Conservation (phyloP, 2,329 filamentous ascomycete species). For the Laburnicola sp. region DNA sequence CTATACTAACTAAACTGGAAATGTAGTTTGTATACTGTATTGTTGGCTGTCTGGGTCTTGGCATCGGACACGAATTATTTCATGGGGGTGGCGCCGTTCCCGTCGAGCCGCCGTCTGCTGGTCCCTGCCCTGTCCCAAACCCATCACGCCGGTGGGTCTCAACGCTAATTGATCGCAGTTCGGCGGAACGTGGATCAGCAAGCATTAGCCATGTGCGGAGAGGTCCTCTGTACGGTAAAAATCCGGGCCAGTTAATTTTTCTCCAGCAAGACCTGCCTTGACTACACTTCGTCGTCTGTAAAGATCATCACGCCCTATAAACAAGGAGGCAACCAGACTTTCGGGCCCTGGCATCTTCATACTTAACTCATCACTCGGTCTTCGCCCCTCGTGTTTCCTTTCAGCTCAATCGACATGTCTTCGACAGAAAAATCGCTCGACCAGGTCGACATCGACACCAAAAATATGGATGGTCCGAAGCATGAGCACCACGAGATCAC, state of each 20-base stretch:
- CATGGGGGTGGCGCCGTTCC: too few species aligned
- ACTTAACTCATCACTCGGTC: neutral
- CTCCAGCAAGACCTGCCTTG: slow-evolving; percentile 16
- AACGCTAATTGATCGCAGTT: slow-evolving; percentile 12
- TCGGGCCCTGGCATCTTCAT: neutral
- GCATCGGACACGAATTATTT: too few species aligned
- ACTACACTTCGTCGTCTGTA: slow-evolving; percentile 25
- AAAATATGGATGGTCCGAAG: slow-evolving; percentile 45
- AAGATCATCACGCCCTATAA: slow-evolving; percentile 17
- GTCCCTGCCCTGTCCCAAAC: slow-evolving; percentile 8
- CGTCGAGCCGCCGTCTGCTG: neutral
- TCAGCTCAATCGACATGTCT: slow-evolving; percentile 22
- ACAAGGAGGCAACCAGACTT: neutral
- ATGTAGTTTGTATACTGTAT: too few species aligned
- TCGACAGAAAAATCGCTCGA: slow-evolving; percentile 27
- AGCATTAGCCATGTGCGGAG: slow-evolving; percentile 13
- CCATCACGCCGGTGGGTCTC: slow-evolving; percentile 15
- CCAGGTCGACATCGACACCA: slow-evolving; percentile 19
- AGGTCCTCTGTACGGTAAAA: slow-evolving; percentile 11
- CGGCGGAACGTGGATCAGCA: slow-evolving; percentile 15
- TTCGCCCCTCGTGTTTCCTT: neutral
- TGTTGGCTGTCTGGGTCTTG: too few species aligned
- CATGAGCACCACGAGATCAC: slow-evolving; percentile 52
- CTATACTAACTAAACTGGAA: too few species aligned
- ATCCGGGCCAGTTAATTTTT: slow-evolving; percentile 26